These are phyloP conservation scores for Psidium guajava DNA, from an alignment of 345 rosid genomes.

Conservation along the genomic window DNA sequence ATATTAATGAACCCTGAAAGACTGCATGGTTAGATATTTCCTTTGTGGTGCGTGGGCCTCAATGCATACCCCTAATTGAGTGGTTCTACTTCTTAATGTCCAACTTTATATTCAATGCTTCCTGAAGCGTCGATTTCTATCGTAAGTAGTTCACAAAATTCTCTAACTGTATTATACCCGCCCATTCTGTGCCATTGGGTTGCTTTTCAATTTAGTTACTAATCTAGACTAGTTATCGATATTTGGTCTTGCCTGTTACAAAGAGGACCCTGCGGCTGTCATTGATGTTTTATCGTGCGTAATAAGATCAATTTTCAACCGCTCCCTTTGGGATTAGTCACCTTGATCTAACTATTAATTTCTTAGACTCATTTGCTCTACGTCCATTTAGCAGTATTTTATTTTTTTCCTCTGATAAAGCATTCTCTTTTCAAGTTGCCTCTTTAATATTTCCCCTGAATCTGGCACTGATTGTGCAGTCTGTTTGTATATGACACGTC, in stretches of 20 bases:
- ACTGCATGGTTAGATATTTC: neutral
- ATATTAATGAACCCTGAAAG: neutral
- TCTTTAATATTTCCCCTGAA: neutral
- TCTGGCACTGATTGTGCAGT: neutral
- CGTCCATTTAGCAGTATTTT: neutral
- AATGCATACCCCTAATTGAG: neutral
- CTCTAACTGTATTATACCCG: neutral
- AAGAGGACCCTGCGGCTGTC: neutral
- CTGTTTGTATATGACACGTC: neutral
- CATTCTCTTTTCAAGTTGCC: neutral
- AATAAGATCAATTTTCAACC: neutral
- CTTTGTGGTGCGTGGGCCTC: neutral
- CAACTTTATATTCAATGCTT: neutral
- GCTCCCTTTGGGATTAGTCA: neutral
- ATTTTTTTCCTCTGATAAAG: neutral
- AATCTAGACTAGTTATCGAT: neutral
- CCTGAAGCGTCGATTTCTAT: neutral
- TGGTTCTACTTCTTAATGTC: neutral
- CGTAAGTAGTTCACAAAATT: neutral
- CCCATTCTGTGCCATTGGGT: neutral
- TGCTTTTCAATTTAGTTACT: neutral
- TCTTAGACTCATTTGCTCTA: neutral
- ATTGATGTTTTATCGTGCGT: neutral
- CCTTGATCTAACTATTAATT: neutral
- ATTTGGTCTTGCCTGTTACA: neutral